phyloP scores from a whole-genome alignment of 2,329 filamentous ascomycete species.

The Colletotrichum chlorophyti region DNA sequence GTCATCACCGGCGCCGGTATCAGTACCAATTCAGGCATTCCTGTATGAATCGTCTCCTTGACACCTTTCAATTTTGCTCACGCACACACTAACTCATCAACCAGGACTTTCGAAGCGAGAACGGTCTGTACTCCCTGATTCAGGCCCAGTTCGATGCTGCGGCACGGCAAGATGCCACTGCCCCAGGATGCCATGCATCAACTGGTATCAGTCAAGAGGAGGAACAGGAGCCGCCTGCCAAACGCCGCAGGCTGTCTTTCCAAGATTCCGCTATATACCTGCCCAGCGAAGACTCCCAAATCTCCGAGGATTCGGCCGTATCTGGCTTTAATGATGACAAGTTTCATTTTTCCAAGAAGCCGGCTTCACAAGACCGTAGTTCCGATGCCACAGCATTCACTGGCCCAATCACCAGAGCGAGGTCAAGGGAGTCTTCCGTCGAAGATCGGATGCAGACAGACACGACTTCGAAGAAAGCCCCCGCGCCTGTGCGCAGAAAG shows the following conservation, averaged over 20 bases:
- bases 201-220: slow-evolving; percentile 27
- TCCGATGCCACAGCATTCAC: neutral
- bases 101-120: slow-evolving; percentile 75
- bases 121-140: slow-evolving; percentile 76
- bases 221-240: slow-evolving; percentile 34
- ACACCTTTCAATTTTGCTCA: slow-evolving; percentile 8
- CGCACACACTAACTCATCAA: slow-evolving; percentile 28
- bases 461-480: neutral
- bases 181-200: neutral
- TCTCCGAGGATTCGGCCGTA: neutral
- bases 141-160: slow-evolving; percentile 70
- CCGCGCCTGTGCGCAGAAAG: neutral
- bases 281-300: slow-evolving; percentile 7
- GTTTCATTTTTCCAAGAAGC: neutral
- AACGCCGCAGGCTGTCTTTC: slow-evolving; percentile 41
- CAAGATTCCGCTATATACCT: slow-evolving; percentile 29
- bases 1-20: slow-evolving; percentile 77
- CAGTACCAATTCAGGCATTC: slow-evolving; percentile 78
- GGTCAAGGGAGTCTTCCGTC: neutral
- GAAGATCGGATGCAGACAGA: neutral
- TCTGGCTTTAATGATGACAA: neutral
- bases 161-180: slow-evolving; percentile 33
- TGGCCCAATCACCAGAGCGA: neutral
- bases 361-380: neutral
- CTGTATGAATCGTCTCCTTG: slow-evolving; percentile 54